phyloP scores from a whole-genome alignment of 768 basidiomycete species.

The Strobilomyces confusus region DNA sequence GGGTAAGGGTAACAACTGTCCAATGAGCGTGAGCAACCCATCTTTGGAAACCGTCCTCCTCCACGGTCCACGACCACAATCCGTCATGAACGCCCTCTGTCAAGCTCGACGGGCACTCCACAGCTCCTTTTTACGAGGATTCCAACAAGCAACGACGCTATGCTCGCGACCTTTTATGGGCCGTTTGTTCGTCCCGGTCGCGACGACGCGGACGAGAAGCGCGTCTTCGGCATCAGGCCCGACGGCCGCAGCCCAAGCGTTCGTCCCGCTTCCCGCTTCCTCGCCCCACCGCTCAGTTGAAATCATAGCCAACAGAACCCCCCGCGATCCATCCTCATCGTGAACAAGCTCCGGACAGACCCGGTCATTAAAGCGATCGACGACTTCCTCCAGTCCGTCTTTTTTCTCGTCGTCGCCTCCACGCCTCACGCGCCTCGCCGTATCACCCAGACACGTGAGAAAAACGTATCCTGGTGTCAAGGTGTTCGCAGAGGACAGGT shows the following conservation, averaged over 20 bases:
- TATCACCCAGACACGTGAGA: constrained; percentile 49
- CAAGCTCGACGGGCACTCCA: constrained; percentile 22
- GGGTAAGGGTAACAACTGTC: no score
- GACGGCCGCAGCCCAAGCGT: constrained; percentile 13
- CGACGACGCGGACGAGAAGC: constrained; percentile 5
- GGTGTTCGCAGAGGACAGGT: constrained; percentile 63
- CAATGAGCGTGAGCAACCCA: constrained; percentile 5
- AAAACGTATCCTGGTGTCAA: constrained; percentile 55
- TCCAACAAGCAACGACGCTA: background rate
- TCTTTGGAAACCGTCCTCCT: constrained; percentile 13
- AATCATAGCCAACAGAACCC: constrained; percentile 30
- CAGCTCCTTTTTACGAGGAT: constrained; percentile 17
- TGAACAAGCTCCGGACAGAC: constrained; percentile 77
- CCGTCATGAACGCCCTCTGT: constrained; percentile 19
- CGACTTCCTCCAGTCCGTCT: constrained; percentile 61
- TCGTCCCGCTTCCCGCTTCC: constrained; percentile 12
- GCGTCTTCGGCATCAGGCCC: constrained; percentile 14
- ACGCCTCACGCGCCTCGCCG: background rate
- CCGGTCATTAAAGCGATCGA: constrained; percentile 75
- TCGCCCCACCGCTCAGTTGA: constrained; percentile 24
- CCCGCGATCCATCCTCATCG: constrained; percentile 66
- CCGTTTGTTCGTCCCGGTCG: background rate
- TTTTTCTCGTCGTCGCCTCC: background rate
- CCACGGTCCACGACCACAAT: background rate
- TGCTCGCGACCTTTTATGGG: constrained; percentile 2